Percentiles rank a stretch among this genome's conserved stretches.
phyloP scores from a whole-genome alignment of 805 yeast species.

The Isabelozyma pseudorhagii region DNA sequence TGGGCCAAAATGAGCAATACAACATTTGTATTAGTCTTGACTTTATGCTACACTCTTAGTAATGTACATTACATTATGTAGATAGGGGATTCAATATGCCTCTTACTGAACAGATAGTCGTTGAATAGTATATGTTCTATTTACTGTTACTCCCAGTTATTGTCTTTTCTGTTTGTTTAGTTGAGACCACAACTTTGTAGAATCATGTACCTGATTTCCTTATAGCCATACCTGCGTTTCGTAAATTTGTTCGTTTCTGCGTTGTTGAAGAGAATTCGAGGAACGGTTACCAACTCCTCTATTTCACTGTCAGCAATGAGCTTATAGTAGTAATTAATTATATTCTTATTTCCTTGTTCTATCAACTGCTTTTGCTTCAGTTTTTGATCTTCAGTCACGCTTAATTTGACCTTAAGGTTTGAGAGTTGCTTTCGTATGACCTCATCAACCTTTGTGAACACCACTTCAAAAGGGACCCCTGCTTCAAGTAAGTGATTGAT shows the following conservation, averaged over 20 bases:
- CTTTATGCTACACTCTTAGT: too few species aligned
- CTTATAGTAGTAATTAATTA: conserved; percentile 24
- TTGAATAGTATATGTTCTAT: too few species aligned
- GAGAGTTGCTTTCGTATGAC: conserved; percentile 25
- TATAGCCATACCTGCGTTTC: conserved; percentile 49
- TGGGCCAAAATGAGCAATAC: neutral
- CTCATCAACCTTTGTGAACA: conserved; percentile 75
- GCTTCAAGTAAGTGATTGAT: conserved; percentile 45
- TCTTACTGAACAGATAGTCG: too few species aligned
- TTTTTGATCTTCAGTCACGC: conserved; percentile 1
- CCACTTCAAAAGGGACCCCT: conserved; percentile 70
- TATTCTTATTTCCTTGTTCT: conserved; percentile 20
- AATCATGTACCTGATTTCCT: conserved; percentile 48
- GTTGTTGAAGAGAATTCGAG: conserved; percentile 52
- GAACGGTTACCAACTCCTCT: conserved; percentile 33
- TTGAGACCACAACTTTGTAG: conserved; percentile 50
- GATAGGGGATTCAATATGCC: too few species aligned
- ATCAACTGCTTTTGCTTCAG: conserved; percentile 3
- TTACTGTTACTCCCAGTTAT: too few species aligned
- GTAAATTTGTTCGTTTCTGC: conserved; percentile 34
- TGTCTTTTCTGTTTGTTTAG: too few species aligned
- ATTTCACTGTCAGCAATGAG: conserved; percentile 36
- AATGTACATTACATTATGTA: too few species aligned
- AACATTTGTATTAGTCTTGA: conserved; percentile 2
- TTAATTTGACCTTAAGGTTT: conserved; percentile 3